Percentiles rank a stretch among this genome's conserved stretches.
These are phyloP conservation scores for Komagataea norvegica DNA, from an alignment of 1,139 yeast species.

Conservation along the genomic window DNA sequence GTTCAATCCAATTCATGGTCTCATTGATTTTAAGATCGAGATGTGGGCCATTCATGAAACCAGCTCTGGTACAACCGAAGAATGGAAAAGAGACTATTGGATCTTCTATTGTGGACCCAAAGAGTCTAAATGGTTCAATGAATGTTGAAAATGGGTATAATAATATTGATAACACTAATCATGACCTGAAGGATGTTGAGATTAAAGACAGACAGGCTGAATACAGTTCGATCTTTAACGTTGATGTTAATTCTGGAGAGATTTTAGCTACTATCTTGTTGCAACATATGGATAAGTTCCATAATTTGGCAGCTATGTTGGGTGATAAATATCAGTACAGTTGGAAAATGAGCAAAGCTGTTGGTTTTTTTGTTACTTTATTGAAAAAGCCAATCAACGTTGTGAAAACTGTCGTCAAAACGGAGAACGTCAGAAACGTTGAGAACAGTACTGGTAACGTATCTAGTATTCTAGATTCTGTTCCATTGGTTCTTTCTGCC, in stretches of 20 bases:
- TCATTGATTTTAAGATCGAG: constrained; percentile 43
- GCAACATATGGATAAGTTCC: constrained; percentile 35
- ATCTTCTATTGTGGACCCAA: no score
- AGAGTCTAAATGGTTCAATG: constrained; percentile 4
- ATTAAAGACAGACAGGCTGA: constrained; percentile 16
- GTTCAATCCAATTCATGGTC: constrained; percentile 49
- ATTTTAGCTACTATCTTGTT: constrained; percentile 32
- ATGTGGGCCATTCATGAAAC: constrained; percentile 37
- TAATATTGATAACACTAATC: constrained; percentile 19
- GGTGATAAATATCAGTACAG: constrained; percentile 49
- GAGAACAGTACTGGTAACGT: constrained; percentile 22
- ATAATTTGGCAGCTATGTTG: constrained; percentile 30
- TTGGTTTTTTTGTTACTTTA: constrained; percentile 38
- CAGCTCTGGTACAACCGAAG: constrained; percentile 14
- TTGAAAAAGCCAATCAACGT: constrained; percentile 34
- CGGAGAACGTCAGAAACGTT: constrained; percentile 19
- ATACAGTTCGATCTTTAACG: constrained; percentile 19
- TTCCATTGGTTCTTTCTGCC: constrained; percentile 19
- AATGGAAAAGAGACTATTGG: constrained; percentile 18
- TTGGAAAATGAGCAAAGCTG: constrained; percentile 49
- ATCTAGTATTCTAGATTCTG: constrained; percentile 21
- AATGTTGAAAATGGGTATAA: constrained; percentile 17
- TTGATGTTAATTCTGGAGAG: constrained; percentile 32
- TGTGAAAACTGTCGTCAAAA: constrained; percentile 21
- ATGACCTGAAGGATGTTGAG: constrained; percentile 16